Conservation (phyloP, 306 rosid genomes). For the Prunus mume region DNA sequence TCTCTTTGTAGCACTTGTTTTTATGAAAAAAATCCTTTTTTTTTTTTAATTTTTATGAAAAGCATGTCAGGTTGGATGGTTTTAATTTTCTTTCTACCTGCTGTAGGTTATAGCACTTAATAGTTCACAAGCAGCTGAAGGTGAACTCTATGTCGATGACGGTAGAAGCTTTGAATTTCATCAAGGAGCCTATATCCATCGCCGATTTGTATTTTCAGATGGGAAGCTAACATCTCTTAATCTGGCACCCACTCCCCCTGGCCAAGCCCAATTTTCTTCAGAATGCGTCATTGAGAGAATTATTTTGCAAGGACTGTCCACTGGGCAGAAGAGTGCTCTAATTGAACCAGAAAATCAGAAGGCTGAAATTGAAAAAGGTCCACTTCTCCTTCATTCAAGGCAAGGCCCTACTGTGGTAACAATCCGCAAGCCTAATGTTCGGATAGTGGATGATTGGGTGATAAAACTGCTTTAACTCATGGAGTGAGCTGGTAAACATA, state of each 20-base stretch:
- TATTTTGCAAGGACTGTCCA: conserved; percentile 65
- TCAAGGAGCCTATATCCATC: conserved; percentile 80
- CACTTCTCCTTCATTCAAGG: conserved; percentile 58
- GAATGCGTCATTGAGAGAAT: conserved; percentile 71
- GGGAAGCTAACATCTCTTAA: conserved; percentile 67
- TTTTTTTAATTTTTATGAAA: neutral
- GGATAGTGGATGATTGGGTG: conserved; percentile 70
- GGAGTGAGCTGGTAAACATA: neutral
- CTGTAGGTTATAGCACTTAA: conserved; percentile 87
- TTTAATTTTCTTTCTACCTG: neutral
- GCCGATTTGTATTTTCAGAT: conserved; percentile 66
- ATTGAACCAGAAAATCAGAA: conserved; percentile 62
- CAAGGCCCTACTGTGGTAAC: conserved; percentile 42
- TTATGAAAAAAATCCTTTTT: neutral
- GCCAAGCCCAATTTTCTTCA: conserved; percentile 34
- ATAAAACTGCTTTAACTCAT: conserved; percentile 45
- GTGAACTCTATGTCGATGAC: conserved; percentile 83
- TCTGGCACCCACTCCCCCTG: conserved; percentile 38
- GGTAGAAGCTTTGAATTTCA: conserved; percentile 77
- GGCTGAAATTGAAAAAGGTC: conserved; percentile 58
- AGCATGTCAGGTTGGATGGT: neutral
- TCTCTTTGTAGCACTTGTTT: neutral
- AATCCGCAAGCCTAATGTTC: conserved; percentile 74
- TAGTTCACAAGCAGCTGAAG: conserved; percentile 89
- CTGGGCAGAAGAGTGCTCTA: conserved; percentile 53